Percentiles rank a stretch among this genome's conserved stretches.
Evolutionary conservation across 169 alveolate species (phyloP).

Genomic region (Eimeria acervulina): DNA sequence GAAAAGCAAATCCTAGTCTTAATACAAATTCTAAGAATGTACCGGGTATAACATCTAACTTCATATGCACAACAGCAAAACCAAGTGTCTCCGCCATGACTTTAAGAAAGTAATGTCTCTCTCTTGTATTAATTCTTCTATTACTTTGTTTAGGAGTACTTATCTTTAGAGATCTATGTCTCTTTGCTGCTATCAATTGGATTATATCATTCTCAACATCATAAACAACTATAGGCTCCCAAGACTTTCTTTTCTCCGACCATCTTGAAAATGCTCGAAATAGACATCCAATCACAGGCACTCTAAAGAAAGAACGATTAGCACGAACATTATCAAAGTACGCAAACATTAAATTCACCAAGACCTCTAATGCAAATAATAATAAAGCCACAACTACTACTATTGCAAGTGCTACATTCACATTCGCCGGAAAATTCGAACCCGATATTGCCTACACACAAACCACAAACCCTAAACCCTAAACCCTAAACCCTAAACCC

Average conservation of each 20-base stretch:
- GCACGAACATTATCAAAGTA: slow-evolving; percentile 86
- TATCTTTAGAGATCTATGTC: slow-evolving; percentile 28
- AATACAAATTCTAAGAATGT: slow-evolving; percentile 78
- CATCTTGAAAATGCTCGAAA: slow-evolving; percentile 81
- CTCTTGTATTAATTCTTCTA: slow-evolving; percentile 79
- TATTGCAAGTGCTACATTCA: slow-evolving; percentile 85
- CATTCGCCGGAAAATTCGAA: slow-evolving; percentile 79
- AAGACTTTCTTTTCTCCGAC: slow-evolving; percentile 80
- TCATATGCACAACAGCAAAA: slow-evolving; percentile 89
- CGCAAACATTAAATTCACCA: slow-evolving; percentile 83
- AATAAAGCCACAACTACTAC: slow-evolving; percentile 74
- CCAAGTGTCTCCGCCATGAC: slow-evolving; percentile 88
- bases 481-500: slow-evolving; percentile 65
- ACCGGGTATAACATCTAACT: slow-evolving; percentile 89
- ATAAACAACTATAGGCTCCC: slow-evolving; percentile 87
- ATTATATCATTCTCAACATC: slow-evolving; percentile 83
- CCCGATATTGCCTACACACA: slow-evolving; percentile 83
- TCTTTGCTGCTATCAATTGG: slow-evolving; percentile 85
- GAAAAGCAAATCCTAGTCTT: slow-evolving; percentile 73
- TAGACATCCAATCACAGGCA: slow-evolving; percentile 84
- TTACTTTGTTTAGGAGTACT: slow-evolving; percentile 1
- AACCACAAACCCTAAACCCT: slow-evolving; percentile 47
- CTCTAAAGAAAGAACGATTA: slow-evolving; percentile 75
- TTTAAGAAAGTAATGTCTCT: slow-evolving; percentile 87
- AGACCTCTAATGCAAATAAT: slow-evolving; percentile 82